Base-by-base conservation (phyloP, 192 early-diverging fungal species). In the Anaeromyces robustus region DNA sequence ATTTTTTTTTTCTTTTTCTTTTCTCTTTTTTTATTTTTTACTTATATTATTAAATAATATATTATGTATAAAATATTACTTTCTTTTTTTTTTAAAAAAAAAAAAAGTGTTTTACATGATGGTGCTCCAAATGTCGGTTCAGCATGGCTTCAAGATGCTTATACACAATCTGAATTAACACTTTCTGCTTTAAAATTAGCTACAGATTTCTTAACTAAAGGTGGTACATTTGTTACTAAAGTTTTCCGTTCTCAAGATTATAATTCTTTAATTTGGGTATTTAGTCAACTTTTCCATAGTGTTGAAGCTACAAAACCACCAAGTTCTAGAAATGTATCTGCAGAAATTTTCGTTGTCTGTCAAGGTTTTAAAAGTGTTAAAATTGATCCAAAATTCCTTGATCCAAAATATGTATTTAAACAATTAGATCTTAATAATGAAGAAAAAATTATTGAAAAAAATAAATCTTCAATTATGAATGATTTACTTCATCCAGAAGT, bases 291-390 rank as follows among this genome's bases (percentile, higher is more conserved):
- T 43, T 99, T 99, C 87, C 87, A 88, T 77, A 95, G 93, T 80
- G 97, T 99, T 80, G 96, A 99, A 86, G 97, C 97, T 2, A 99
- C 97, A 31, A 99, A 99, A 85, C 97, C 97, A 32, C 93, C 95
- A 78, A 95, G 95, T 41, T 99, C 97, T 39, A 91, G 97, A 88
- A 96, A 95, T 79, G 97, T 99, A 17, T 99, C 97, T 78, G 97
- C 97, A 12, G 97, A 99, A 92, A 99, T 99, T 81, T 99, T 97
- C 87, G 96, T 99, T 30, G 95, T 99, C 12, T 99, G 97, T 88
- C 88, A 91, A 30, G 95, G 94, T 81, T 99, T 91, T 85, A 81
- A 81, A 12, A 96, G 96, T 68, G 96, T 96, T 85, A 94, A 95
- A 85, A 94, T 99, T 84, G 97, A 99, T 86, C 94, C 96, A 77